phyloP scores from a whole-genome alignment of 2,329 filamentous ascomycete genomes.

The Cordyceps militaris region DNA sequence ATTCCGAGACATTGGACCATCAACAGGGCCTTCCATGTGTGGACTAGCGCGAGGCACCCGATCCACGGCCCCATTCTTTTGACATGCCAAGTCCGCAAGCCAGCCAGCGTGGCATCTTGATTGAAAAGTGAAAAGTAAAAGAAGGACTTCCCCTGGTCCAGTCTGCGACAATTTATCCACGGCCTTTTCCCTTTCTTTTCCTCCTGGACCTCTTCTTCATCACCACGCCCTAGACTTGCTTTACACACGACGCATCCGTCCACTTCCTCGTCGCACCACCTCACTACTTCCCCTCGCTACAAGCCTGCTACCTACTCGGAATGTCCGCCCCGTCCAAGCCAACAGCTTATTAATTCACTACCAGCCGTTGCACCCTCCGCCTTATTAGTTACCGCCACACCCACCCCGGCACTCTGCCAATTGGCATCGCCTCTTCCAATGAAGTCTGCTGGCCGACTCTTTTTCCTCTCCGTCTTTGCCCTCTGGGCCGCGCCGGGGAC shows the following conservation, averaged over 20 bases:
- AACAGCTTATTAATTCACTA: conserved; percentile 10
- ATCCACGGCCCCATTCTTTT: conserved; percentile 6
- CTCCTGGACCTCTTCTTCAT: background rate
- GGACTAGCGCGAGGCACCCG: background rate
- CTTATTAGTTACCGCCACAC: background rate
- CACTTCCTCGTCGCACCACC: background rate
- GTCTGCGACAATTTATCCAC: no score
- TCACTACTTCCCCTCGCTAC: background rate
- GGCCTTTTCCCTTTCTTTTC: background rate
- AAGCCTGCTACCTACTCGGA: background rate
- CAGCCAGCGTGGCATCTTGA: conserved; percentile 15
- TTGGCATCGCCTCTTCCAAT: conserved; percentile 26
- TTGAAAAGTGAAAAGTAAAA: background rate
- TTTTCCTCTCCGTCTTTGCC: conserved; percentile 50
- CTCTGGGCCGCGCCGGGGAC: conserved; percentile 43
- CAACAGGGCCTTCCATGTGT: background rate
- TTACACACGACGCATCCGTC: background rate
- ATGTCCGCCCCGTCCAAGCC: background rate
- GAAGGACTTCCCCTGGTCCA: background rate
- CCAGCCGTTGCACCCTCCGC: background rate
- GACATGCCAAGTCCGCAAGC: background rate
- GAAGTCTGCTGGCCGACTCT: conserved; percentile 47
- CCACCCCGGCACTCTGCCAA: background rate
- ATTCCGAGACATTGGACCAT: no score
- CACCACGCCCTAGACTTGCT: background rate